These are phyloP conservation scores for Lycium ferocissimum DNA, from an alignment of 257 asterid species.

Conservation along the genomic window DNA sequence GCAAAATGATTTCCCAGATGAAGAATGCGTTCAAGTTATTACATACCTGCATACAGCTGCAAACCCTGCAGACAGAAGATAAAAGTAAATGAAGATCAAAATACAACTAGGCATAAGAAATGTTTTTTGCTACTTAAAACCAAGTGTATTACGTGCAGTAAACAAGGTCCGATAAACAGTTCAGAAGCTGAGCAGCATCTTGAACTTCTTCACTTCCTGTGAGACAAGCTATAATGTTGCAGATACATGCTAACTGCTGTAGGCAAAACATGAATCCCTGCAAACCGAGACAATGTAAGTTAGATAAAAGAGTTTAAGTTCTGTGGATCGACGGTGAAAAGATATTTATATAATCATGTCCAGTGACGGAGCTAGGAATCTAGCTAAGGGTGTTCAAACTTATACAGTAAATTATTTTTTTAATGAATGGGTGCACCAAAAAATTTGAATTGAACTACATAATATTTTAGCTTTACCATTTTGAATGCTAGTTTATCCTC, in stretches of 20 bases:
- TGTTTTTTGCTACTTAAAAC: neutral
- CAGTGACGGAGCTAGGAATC: too few species aligned
- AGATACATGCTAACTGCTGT: constrained; percentile 53
- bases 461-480: too few species aligned
- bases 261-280: constrained; percentile 55
- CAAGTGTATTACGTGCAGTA: constrained; percentile 40
- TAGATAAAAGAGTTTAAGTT: neutral
- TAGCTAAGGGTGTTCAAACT: too few species aligned
- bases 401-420: too few species aligned
- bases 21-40: neutral
- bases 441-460: too few species aligned
- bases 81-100: neutral
- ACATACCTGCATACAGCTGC: constrained; percentile 61
- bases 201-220: constrained; percentile 41
- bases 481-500: too few species aligned
- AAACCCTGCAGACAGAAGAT: constrained; percentile 46
- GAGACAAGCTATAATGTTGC: constrained; percentile 42
- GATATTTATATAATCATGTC: neutral
- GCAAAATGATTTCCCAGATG: neutral
- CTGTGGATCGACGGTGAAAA: neutral
- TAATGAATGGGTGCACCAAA: too few species aligned
- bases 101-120: neutral
- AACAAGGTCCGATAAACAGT: constrained; percentile 40
- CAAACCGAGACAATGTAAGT: neutral
- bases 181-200: constrained; percentile 43